Evolutionary conservation across 106 monocot species (phyloP).

Genomic region (Dioscorea alata): DNA sequence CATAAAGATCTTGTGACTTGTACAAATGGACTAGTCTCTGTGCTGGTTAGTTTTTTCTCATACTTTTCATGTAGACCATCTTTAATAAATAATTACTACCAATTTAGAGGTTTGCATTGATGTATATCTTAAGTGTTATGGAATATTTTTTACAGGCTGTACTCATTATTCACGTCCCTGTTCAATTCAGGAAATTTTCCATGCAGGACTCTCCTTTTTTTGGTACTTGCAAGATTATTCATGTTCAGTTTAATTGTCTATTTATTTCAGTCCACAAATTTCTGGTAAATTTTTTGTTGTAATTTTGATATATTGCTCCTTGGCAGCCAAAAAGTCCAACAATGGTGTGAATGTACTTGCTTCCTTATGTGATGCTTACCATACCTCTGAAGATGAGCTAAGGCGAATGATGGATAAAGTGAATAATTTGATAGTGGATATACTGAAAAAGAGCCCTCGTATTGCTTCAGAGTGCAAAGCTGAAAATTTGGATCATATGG

Average conservation of each 20-base stretch:
- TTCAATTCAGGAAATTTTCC: slow-evolving; percentile 52
- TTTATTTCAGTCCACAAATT: too few species aligned
- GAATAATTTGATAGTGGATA: slow-evolving; percentile 61
- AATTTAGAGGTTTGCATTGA: background rate
- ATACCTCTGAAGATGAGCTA: slow-evolving; percentile 86
- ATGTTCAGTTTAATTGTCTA: too few species aligned
- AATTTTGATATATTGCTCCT: slow-evolving; percentile 3
- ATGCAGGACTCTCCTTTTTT: slow-evolving; percentile 36
- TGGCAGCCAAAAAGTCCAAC: slow-evolving; percentile 63
- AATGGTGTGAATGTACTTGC: slow-evolving; percentile 76
- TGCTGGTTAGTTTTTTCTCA: slow-evolving; percentile 48
- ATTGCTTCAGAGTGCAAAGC: slow-evolving; percentile 49
- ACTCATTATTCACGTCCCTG: slow-evolving; percentile 82
- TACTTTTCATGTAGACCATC: background rate
- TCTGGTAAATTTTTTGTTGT: too few species aligned
- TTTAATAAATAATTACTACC: background rate
- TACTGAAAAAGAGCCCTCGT: slow-evolving; percentile 69
- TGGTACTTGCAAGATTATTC: slow-evolving; percentile 29
- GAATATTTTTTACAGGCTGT: slow-evolving; percentile 44
- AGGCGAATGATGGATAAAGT: slow-evolving; percentile 54
- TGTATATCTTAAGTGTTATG: background rate
- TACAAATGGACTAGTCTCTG: slow-evolving; percentile 82
- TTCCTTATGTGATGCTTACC: slow-evolving; percentile 71
- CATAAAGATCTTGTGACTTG: slow-evolving; percentile 89
- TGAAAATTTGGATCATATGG: slow-evolving; percentile 48